Evolutionary conservation across 139 green algal genomes (phyloP), one percentile per base, ranked within the genome.

Genomic region (Chlamydomonas sp.): DNA sequence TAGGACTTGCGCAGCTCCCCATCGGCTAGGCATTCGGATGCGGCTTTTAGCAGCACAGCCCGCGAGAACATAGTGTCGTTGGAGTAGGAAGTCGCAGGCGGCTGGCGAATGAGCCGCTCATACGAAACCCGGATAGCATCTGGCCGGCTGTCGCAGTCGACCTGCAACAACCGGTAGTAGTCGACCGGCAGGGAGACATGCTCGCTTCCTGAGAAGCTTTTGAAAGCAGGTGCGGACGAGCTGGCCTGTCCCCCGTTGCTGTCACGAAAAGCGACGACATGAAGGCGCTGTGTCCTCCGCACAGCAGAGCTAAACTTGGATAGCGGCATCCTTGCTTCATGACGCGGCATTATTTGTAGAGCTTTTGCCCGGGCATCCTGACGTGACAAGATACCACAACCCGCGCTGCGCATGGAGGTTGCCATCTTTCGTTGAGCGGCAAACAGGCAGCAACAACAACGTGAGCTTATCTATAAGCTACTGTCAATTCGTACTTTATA

Each of bases 1-100:
- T 91, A 91, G 49, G 63, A 74, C 15, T 77, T 68, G 58, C 89
- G 78, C 5, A 83, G 67, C 3, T 90, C 75, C 1, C 63, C 66
- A 64, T 92, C 79, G 16, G 60, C 61, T 0, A 94, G 77, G 15
- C 69, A 79, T 58, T 92, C 91, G 2, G 77, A 79, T 14, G 89
- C 91, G 2, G 82, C 84, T 57, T 90, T 86, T 1, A 94, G 87
- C 62, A 94, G 87, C 76, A 92, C 89, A 0, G 89, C 91, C 9
- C 91, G 79, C 0, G 77, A 86, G 17, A 90, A 90, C 2, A 92
- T 80, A 4, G 91, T 92, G 72, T 91, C 87, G 2, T 77, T 77
- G 7, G 81, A 85, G 77, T 88, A 91, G 12, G 88, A 62, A 2
- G 88, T 75, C 15, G 72, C 72, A 7, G 83, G 62, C 1, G 61